Evolutionary conservation across 208 protist species (phyloP).

Genomic region (Trichomonas gallinae): DNA sequence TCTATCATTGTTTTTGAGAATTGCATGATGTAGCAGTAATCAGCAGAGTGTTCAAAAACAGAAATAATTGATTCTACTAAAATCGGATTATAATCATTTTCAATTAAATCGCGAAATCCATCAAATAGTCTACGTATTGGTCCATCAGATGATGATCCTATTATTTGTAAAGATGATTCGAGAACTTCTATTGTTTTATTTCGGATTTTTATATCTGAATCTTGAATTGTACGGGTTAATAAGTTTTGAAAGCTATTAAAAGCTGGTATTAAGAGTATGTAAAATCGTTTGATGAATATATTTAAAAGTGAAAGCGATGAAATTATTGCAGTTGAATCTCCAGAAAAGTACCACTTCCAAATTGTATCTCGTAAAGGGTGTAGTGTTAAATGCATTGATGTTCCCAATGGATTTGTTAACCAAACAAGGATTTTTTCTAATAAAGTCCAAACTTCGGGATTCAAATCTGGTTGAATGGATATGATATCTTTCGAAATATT

Average conservation of each 20-base stretch:
- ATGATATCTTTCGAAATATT: background rate
- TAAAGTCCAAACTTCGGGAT: background rate
- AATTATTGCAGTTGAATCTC: background rate
- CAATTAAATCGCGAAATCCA: background rate
- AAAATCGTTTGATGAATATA: background rate
- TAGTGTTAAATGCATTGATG: background rate
- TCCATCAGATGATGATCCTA: background rate
- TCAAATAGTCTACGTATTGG: background rate
- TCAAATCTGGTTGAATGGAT: background rate
- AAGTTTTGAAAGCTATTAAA: background rate
- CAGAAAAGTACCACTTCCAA: background rate
- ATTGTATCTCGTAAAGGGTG: constrained; percentile 13
- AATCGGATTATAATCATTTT: background rate
- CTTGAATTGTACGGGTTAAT: background rate
- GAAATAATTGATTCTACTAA: background rate
- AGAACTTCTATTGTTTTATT: background rate
- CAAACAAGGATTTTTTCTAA: constrained; percentile 1
- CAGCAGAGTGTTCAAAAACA: background rate
- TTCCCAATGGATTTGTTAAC: background rate
- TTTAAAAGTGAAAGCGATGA: background rate
- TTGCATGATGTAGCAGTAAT: background rate
- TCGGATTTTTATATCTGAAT: background rate
- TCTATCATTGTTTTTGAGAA: background rate
- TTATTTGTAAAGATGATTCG: background rate
- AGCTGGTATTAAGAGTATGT: background rate